Evolutionary conservation across 306 rosid genomes (phyloP).

Genomic region (Prunus kanzakura): DNA sequence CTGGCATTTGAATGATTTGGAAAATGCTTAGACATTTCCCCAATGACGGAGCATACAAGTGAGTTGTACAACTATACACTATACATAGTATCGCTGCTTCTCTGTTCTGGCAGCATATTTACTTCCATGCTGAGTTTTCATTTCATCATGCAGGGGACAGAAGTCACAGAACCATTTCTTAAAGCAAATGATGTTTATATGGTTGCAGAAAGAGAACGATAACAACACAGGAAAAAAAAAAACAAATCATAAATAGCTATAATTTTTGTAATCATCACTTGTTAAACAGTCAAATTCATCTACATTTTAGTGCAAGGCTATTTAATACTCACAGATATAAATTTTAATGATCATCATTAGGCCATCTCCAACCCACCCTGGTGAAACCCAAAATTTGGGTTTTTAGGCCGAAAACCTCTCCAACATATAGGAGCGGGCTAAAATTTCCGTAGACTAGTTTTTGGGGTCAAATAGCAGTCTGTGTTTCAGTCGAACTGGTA

Average conservation of each 20-base stretch:
- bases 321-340: neutral
- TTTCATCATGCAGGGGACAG: neutral
- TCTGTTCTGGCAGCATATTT: neutral
- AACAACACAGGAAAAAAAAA: neutral
- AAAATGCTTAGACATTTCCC: constrained; percentile 2
- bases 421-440: too few species aligned
- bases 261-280: neutral
- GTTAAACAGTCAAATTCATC: neutral
- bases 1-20: constrained; percentile 75
- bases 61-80: constrained; percentile 11
- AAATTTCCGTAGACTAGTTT: too few species aligned
- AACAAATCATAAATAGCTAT: neutral
- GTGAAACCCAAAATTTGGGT: too few species aligned
- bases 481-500: too few species aligned
- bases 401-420: too few species aligned
- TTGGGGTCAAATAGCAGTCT: too few species aligned
- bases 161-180: neutral
- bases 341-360: neutral
- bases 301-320: neutral
- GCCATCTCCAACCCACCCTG: too few species aligned
- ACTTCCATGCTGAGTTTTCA: neutral
- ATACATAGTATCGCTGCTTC: neutral
- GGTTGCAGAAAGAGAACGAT: neutral
- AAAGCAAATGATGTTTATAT: neutral
- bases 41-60: neutral